Conservation (phyloP, 768 basidiomycete genomes). For the Termitomyces bulborhizus region DNA sequence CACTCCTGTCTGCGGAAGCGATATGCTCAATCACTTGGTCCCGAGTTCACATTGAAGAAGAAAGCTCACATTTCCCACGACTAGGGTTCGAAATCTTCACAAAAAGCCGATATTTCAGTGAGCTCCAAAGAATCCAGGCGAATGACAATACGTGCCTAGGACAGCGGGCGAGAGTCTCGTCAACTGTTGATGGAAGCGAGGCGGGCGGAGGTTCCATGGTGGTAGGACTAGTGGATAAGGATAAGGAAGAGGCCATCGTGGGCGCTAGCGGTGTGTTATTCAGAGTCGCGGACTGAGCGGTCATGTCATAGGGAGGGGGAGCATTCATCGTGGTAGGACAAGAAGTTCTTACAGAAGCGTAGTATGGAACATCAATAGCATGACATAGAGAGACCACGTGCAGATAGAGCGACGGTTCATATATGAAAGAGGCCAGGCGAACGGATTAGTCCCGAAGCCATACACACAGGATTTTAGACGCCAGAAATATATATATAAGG, state of each 20-base stretch:
- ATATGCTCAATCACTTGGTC: not conserved
- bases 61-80: conserved; percentile 2
- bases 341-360: not conserved
- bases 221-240: not conserved
- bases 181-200: not conserved
- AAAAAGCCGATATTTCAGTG: not conserved
- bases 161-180: not conserved
- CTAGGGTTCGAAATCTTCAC: not conserved
- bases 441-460: not conserved
- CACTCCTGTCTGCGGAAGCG: not conserved
- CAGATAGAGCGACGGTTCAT: not conserved
- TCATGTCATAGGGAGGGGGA: not conserved
- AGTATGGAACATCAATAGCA: not conserved
- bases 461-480: not conserved
- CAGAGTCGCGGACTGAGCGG: not conserved
- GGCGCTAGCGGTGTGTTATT: not conserved
- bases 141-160: not conserved
- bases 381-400: not conserved
- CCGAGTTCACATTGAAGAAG: not conserved
- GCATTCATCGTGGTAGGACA: not conserved
- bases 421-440: too few relatives aligned
- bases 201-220: not conserved
- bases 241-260: not conserved
- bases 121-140: not conserved
- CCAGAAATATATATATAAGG: not conserved